phyloP scores from a whole-genome alignment of 768 basidiomycete genomes.

The Tulasnella calospora region DNA sequence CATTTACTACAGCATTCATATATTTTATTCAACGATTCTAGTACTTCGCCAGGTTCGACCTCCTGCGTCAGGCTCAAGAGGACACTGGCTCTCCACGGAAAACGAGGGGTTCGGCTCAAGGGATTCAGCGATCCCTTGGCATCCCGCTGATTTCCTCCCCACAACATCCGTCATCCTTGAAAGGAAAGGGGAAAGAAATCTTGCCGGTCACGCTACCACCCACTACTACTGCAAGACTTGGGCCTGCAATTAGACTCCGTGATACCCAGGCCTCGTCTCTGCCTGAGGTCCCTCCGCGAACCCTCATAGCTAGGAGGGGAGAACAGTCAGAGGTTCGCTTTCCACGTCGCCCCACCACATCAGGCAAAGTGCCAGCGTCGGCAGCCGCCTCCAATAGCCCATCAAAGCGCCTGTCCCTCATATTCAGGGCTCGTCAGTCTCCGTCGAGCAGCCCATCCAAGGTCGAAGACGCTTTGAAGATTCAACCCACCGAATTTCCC shows the following conservation, averaged over 20 bases:
- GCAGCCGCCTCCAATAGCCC: constrained; percentile 15
- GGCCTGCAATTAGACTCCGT: neutral
- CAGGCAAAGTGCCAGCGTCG: constrained; percentile 26
- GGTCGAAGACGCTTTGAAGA: neutral
- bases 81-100: neutral
- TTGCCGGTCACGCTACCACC: neutral
- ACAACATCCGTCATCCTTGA: neutral
- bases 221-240: neutral
- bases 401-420: neutral
- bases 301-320: neutral
- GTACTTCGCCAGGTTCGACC: neutral
- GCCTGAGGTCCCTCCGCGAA: neutral
- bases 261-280: neutral
- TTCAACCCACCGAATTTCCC: constrained; percentile 25
- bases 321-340: constrained; percentile 19
- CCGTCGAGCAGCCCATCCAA: neutral
- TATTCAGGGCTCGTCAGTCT: neutral
- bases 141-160: neutral
- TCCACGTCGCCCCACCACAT: neutral
- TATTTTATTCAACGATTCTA: neutral
- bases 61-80: neutral
- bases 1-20: neutral
- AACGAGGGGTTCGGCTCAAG: neutral
- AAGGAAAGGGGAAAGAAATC: constrained; percentile 27
- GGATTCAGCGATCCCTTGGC: neutral